These are phyloP conservation scores for Macrolepiota dolichaula DNA, from an alignment of 768 basidiomycete genomes.

Conservation along the genomic window DNA sequence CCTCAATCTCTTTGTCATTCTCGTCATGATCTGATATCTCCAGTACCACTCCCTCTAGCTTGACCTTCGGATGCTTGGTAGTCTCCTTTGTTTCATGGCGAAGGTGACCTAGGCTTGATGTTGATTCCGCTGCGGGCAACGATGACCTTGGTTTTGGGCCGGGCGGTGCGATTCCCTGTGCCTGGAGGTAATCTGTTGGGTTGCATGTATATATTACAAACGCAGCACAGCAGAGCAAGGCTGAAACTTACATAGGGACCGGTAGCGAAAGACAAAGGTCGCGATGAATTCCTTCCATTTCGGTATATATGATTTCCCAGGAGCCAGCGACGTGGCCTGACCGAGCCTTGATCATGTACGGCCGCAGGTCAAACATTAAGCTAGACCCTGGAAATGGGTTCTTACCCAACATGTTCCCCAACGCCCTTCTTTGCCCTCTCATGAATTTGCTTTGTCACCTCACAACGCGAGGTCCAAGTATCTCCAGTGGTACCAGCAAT, in stretches of 20 bases:
- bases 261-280: slow-evolving; percentile 14
- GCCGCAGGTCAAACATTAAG: neutral
- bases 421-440: slow-evolving; percentile 14
- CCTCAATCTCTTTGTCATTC: neutral
- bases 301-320: neutral
- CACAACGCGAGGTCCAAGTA: neutral
- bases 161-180: neutral
- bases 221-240: neutral
- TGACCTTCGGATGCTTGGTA: neutral
- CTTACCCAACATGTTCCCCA: slow-evolving; percentile 12
- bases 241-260: neutral
- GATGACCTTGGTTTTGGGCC: neutral
- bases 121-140: neutral
- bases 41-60: neutral
- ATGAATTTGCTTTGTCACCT: neutral
- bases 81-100: neutral
- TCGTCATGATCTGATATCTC: neutral
- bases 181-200: neutral
- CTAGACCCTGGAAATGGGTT: neutral
- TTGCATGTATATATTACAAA: neutral
- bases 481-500: neutral
- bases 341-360: neutral
- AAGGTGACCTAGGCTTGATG: neutral
- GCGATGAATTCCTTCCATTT: slow-evolving; percentile 10
- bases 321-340: neutral